A percentile compares a stretch with the other conserved stretches of the same genome.
phyloP scores from a whole-genome alignment of 1,139 yeast species.

The Zygoascus sp. region DNA sequence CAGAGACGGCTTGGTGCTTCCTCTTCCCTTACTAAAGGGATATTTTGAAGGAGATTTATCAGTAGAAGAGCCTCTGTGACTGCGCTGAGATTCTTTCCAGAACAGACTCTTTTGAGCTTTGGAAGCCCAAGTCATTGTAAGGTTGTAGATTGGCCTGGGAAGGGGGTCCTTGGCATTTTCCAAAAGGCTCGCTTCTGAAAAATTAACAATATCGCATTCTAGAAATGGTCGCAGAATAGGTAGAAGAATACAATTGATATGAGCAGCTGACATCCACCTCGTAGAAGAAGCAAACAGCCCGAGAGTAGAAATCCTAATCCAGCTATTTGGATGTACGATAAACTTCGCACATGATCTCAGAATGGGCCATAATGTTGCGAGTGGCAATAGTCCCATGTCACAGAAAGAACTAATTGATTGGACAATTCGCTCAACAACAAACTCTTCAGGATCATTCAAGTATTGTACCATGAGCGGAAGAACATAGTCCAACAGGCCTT shows the following conservation, averaged over 20 bases:
- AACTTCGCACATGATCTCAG: conserved; percentile 47
- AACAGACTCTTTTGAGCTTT: conserved; percentile 65
- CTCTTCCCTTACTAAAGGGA: neutral
- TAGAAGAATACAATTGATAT: conserved; percentile 72
- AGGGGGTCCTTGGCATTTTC: conserved; percentile 65
- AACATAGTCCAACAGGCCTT: conserved; percentile 81
- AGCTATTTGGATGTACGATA: conserved; percentile 78
- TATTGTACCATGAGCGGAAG: conserved; percentile 81
- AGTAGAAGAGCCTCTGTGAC: conserved; percentile 1
- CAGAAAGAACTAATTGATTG: conserved; percentile 58
- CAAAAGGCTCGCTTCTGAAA: conserved; percentile 60
- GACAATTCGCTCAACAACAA: conserved; percentile 72
- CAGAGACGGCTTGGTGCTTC: neutral
- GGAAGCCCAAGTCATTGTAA: conserved; percentile 68
- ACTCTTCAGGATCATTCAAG: conserved; percentile 74
- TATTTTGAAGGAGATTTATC: conserved; percentile 33
- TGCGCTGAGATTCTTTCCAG: conserved; percentile 56
- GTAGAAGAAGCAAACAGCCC: conserved; percentile 59
- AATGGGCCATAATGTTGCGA: conserved; percentile 49
- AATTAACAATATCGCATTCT: conserved; percentile 66
- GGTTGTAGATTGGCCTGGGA: conserved; percentile 59
- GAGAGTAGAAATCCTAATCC: conserved; percentile 72
- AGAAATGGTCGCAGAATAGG: conserved; percentile 78
- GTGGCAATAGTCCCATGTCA: conserved; percentile 51
- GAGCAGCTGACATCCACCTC: conserved; percentile 64